Evolutionary conservation across 495 filamentous ascomycete genomes (phyloP).

Genomic region (Xanthoparmelia taractica): DNA sequence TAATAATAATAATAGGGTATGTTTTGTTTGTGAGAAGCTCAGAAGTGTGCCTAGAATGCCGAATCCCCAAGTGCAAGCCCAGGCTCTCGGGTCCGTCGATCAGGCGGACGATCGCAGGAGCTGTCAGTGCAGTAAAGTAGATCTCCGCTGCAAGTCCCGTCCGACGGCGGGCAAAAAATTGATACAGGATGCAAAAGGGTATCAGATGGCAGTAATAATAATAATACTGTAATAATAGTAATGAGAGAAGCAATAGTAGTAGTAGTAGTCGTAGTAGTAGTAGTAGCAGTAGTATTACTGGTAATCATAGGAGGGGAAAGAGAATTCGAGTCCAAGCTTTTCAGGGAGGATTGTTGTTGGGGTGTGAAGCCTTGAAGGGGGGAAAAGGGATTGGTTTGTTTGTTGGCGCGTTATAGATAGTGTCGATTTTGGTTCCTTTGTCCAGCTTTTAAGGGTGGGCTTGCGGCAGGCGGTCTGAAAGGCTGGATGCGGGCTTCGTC

Average conservation of each 20-base stretch:
- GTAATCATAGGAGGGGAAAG: background rate
- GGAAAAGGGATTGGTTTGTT: background rate
- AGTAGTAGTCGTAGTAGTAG: background rate
- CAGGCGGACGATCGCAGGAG: constrained; percentile 18
- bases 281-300: background rate
- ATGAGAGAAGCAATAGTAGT: background rate
- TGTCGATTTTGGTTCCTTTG: constrained; percentile 17
- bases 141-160: constrained; percentile 9
- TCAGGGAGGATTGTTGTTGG: background rate
- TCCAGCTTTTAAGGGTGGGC: constrained; percentile 24
- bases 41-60: constrained; percentile 13
- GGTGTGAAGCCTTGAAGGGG: background rate
- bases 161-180: background rate
- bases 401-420: background rate
- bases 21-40: constrained; percentile 9
- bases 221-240: background rate
- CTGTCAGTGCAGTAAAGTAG: constrained; percentile 6
- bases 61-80: constrained; percentile 17
- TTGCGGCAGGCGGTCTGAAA: constrained; percentile 24
- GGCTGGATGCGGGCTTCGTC: constrained; percentile 25
- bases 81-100: constrained; percentile 25
- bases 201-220: no score
- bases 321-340: constrained; percentile 1
- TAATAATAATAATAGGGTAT: no score
- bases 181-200: background rate